Percentiles rank a stretch among this genome's conserved stretches.
These are phyloP conservation scores for Houttuynia cordata DNA, from an alignment of 164 flowering plant species.

Conservation along the genomic window DNA sequence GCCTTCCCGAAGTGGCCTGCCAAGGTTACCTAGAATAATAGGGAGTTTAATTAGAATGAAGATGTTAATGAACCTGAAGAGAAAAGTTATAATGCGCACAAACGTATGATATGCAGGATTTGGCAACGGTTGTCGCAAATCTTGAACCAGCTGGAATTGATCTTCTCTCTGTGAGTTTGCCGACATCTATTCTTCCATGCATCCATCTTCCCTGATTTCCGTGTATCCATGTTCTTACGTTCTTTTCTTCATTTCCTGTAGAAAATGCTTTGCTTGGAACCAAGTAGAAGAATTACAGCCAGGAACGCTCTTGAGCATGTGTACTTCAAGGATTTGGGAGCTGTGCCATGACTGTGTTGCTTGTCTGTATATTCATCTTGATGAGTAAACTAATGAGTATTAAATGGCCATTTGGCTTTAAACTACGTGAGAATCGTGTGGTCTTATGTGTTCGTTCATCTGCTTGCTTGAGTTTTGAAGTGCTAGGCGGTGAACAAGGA, in stretches of 20 bases:
- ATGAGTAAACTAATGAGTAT: slow-evolving; percentile 5
- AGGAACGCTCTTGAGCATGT: slow-evolving; percentile 83
- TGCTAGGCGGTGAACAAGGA: slow-evolving; percentile 5
- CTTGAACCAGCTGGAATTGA: slow-evolving; percentile 78
- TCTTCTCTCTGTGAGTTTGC: slow-evolving; percentile 70
- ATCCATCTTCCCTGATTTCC: neutral
- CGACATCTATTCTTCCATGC: neutral
- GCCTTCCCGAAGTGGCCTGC: slow-evolving; percentile 87
- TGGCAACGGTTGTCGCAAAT: slow-evolving; percentile 57
- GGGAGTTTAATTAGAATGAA: neutral
- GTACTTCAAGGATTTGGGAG: slow-evolving; percentile 72
- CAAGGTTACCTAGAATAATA: slow-evolving; percentile 52
- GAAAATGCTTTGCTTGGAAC: slow-evolving; percentile 95
- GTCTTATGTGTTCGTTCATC: neutral
- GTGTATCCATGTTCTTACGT: neutral
- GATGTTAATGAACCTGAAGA: neutral
- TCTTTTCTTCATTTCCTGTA: slow-evolving; percentile 13
- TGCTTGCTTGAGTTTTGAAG: slow-evolving; percentile 6
- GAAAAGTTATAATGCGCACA: neutral
- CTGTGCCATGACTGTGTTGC: slow-evolving; percentile 36
- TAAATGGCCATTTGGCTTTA: slow-evolving; percentile 7
- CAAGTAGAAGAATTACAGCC: slow-evolving; percentile 83
- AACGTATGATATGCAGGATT: slow-evolving; percentile 40
- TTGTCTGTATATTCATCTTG: slow-evolving; percentile 4
- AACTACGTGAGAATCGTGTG: slow-evolving; percentile 8